Percentiles rank a stretch among this genome's conserved stretches.
Evolutionary conservation across 2,329 filamentous ascomycete genomes (phyloP).

Genomic region (Rhynchosporium agropyri): DNA sequence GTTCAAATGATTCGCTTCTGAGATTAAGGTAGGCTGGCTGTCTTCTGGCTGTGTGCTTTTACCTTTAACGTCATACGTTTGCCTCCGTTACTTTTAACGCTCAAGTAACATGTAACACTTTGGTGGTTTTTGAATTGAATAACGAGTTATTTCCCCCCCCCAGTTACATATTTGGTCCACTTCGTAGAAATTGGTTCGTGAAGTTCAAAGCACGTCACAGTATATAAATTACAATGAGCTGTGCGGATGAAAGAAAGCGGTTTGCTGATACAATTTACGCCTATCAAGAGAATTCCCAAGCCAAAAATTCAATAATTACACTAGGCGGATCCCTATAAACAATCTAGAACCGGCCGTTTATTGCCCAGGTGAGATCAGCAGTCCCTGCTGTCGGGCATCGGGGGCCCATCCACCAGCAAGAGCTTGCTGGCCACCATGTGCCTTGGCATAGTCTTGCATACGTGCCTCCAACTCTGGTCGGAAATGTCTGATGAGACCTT

Average conservation of each 20-base stretch:
- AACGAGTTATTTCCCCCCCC: too few relatives aligned
- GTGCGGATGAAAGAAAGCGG: constrained; percentile 6
- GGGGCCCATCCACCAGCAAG: constrained; percentile 88
- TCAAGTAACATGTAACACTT: too few relatives aligned
- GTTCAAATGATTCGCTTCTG: too few relatives aligned
- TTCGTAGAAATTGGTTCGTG: not conserved
- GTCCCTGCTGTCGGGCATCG: constrained; percentile 73
- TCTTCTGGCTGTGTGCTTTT: too few relatives aligned
- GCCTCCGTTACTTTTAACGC: too few relatives aligned
- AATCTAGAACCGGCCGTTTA: constrained; percentile 51
- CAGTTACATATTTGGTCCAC: too few relatives aligned
- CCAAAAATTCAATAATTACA: constrained; percentile 40
- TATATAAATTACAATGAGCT: not conserved
- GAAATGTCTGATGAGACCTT: constrained; percentile 98
- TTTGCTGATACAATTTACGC: constrained; percentile 21
- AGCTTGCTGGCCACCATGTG: constrained; percentile 67
- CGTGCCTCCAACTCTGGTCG: constrained; percentile 91
- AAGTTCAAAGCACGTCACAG: not conserved
- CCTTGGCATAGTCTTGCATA: constrained; percentile 77
- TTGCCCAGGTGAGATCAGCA: constrained; percentile 86
- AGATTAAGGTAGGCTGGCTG: too few relatives aligned
- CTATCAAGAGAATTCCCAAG: constrained; percentile 22
- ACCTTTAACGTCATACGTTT: too few relatives aligned
- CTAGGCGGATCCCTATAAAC: constrained; percentile 35
- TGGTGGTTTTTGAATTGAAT: too few relatives aligned